Evolutionary conservation across 148 eudicot genomes (phyloP).

Genomic region (Persicaria tinctoria): DNA sequence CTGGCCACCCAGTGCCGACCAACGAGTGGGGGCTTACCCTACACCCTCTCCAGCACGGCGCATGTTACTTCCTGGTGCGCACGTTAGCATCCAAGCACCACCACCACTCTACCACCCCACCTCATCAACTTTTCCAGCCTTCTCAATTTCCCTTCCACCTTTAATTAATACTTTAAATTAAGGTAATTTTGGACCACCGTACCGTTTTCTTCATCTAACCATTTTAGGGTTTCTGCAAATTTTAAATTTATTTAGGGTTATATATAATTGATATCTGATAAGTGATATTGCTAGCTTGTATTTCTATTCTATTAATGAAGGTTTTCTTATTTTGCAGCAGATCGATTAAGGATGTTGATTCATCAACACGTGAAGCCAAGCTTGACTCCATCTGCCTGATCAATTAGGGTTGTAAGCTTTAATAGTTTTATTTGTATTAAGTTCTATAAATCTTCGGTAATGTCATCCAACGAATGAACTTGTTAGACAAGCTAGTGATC

Average conservation of each 20-base stretch:
- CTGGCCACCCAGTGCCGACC: slow-evolving; percentile 64
- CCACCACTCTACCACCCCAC: not conserved
- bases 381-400: not conserved
- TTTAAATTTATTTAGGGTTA: too few species aligned
- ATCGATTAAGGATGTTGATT: not conserved
- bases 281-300: too few species aligned
- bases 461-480: not conserved
- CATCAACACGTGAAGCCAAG: not conserved
- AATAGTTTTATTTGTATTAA: not conserved
- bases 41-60: slow-evolving; percentile 71
- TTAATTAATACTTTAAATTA: not conserved
- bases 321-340: not conserved
- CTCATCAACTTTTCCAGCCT: not conserved
- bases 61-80: slow-evolving; percentile 60
- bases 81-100: slow-evolving; percentile 16
- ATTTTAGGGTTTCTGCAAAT: too few species aligned
- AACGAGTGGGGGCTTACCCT: slow-evolving; percentile 82
- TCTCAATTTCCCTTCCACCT: slow-evolving; percentile 9
- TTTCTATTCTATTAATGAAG: not conserved
- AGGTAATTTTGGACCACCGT: not conserved
- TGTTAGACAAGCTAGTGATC: not conserved
- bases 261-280: too few species aligned
- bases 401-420: slow-evolving; percentile 6
- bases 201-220: too few species aligned
- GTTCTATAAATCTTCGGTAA: not conserved